Conservation (phyloP, 176 grass and related monocot genomes). For the Hordeum vulgare region MorexV3_pseudomolecules_assembly NC_058523.1:7582459-7582958, state of each 20-base stretch:
- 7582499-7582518: background rate
- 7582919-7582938: constrained; percentile 69
- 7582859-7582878: constrained; percentile 52
- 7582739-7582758: constrained; percentile 20
- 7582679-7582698: constrained; percentile 49
- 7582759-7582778: constrained; percentile 9
- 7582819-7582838: constrained; percentile 66
- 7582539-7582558: constrained; percentile 1
- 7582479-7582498: background rate
- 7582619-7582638: constrained; percentile 22
- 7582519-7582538: background rate
- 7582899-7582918: constrained; percentile 50
- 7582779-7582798: constrained; percentile 26
- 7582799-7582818: constrained; percentile 42
- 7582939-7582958: constrained; percentile 52
- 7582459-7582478: background rate
- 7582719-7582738: background rate
- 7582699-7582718: constrained; percentile 30
- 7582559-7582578: constrained; percentile 37
- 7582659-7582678: constrained; percentile 49
- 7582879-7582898: constrained; percentile 56
- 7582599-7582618: constrained; percentile 11
- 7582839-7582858: constrained; percentile 61
- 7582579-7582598: constrained; percentile 27
- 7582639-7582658: constrained; percentile 27